Base-by-base conservation (phyloP, 176 grass and related monocot species). In the Musa beccarii region DNA sequence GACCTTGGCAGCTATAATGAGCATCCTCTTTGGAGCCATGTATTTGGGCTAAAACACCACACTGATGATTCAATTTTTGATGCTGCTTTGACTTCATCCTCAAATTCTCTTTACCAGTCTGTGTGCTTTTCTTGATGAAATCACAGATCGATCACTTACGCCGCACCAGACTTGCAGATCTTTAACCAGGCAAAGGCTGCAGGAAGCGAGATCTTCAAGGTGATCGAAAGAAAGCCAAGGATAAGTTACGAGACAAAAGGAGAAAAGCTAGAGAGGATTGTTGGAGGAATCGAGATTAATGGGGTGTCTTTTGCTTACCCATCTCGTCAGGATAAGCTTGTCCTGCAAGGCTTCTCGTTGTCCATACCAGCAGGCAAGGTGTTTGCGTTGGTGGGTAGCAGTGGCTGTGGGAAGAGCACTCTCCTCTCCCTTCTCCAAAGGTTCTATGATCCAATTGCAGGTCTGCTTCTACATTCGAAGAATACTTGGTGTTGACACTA, bases 11-110 rank as follows among this genome's bases (percentile, higher is more conserved):
- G 89, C 89, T 1, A 76, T 85, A 50, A 92, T 92, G 64, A 85
- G 82, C 66, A 78, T 92, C 75, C 89, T 92, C 65, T 92, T 79
- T 7, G 85, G 78, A 28, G 85, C 89, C 64, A 92, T 92, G 85
- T 92, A 92, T 70, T 77, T 43, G 15, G 0, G 22, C 49, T 69
- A n/a, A 11, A 66, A 13, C 10, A 72, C 26, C 55, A 13, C 64
- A 20, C 17, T 56, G 11, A 57, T 11, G 20, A 54, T 54, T 26
- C 15, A n/a, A n/a, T 57, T 55, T 9, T 22, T 49, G 28, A 75
- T 13, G 17, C 50, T 12, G 51, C 68, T 34, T 8, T 10, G 64
- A 55, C 16, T 26, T 20, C 51, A 34, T n/a, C 25, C 29, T 10
- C 15, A 34, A 69, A 52, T 11, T 34, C 15, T 0, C 8, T 68